Base-by-base conservation (phyloP, 352 stramenopile genomes). In the Globisporangium apiculatum region DNA sequence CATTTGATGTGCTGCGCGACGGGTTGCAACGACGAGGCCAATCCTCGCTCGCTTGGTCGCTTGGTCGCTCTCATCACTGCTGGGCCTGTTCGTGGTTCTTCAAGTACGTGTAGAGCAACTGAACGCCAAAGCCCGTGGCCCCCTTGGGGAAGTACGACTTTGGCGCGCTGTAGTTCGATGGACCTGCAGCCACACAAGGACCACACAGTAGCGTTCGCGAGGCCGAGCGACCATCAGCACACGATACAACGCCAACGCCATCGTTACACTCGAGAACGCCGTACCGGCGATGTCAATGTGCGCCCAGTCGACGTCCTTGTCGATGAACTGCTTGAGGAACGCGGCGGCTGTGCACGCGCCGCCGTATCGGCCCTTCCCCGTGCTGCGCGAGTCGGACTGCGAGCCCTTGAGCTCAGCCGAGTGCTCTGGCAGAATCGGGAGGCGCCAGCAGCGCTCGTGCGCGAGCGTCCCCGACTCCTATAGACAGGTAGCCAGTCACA, bases 281-380 rank as follows among this genome's bases (percentile, higher is more conserved):
- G 7, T 36, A 68, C 87, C 88, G 3, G 89, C 89, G 58, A 96
- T 96, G 65, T 97, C 89, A 49, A 97, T 57, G 70, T 97, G 89
- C 6, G 86, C 87, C 89, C 89, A 97, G 53, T 87, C 62, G 17
- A 96, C 79, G 48, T 83, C 83, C 55, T 94, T 77, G 43, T 91
- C 79, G 5, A 97, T 68, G 61, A 96, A 97, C 64, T 96, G 83
- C 64, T 95, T 76, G 41, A 97, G 64, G 65, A 96, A 97, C 8
- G 88, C 88, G 15, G 88, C 88, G 7, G 88, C 88, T 7, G 85
- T 94, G 62, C 69, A 89, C 0, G 88, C 86, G 18, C 88, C 88
- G 38, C 83, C 86, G 53, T 91, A 89, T 51, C 87, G 84, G 35
- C 68, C 72, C 55, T 85, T 87, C 57, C 85, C 69, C 17, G 73